Evolutionary conservation across 331 rosid genomes (phyloP), one percentile per base, ranked within the genome.

Genomic region (Quercus phellos): DNA sequence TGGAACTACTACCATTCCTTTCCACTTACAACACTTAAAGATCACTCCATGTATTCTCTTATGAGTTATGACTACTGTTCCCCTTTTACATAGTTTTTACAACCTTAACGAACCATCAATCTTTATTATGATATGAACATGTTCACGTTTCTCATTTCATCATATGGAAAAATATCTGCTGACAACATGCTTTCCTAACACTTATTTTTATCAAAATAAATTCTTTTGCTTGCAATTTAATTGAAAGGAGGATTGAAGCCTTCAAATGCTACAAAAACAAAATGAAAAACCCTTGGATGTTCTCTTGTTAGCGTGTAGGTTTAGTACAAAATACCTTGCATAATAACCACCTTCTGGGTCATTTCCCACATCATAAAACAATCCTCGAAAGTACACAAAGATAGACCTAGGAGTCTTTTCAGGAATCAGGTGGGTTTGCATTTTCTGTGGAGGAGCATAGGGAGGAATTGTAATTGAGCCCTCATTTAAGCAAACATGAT

Each of bases 311-410:
- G 79, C 38, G 70, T 55, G 68, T 16, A 81, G 55, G 76, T 17
- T 59, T 78, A 29, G 75, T 6, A 74, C 35, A 51, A 32, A 83
- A 76, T 85, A 92, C 97, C 97, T 92, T 76, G 97, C 97, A 82
- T 92, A 92, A 79, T 92, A 92, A 64, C 97, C 97, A 73, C 97
- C 97, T 87, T 92, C 97, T 46, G 97, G 97, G 83, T 92, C 97
- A 89, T 92, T 92, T 74, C 97, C 97, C 4, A 92, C 93, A 77
- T 92, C 97, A 82, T 92, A 92, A 80, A 92, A 92, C 51, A 92
- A 84, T 80, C 97, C 97, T 21, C 97, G 87, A 78, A 92, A 92
- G 81, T 90, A 92, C 26, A 92, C 97, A 83, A 92, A 92, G 79
- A 92, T 90, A 73, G 97, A 90, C 83, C 97, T 83, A 26, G 97